Evolutionary conservation across 352 stramenopile species (phyloP).

Genomic region (Phytophthora ramorum): DNA sequence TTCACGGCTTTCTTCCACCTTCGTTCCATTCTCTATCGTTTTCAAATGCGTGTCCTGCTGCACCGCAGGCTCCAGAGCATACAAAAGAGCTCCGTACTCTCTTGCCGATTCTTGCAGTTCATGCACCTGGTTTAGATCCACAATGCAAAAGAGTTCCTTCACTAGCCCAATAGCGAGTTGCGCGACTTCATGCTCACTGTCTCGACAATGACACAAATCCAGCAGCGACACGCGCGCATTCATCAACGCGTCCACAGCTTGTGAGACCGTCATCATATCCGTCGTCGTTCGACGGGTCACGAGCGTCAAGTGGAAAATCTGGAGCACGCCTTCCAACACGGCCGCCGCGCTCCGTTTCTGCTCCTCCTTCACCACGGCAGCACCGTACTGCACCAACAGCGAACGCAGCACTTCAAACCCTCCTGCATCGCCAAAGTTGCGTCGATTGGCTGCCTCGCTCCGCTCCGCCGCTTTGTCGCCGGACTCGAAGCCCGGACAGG

Average conservation of each 20-base stretch:
- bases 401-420: conserved; percentile 76
- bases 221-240: conserved; percentile 75
- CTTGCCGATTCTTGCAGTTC: conserved; percentile 80
- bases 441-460: conserved; percentile 76
- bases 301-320: conserved; percentile 74
- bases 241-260: conserved; percentile 69
- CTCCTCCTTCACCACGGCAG: conserved; percentile 22
- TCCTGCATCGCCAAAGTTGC: conserved; percentile 76
- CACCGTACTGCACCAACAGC: conserved; percentile 71
- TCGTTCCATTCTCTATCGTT: conserved; percentile 18
- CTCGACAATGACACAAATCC: conserved; percentile 63
- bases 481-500: conserved; percentile 56
- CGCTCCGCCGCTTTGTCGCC: conserved; percentile 71
- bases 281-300: conserved; percentile 59
- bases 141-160: conserved; percentile 76
- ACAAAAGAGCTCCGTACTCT: conserved; percentile 80
- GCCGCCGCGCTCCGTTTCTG: conserved; percentile 18
- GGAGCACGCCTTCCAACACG: conserved; percentile 59
- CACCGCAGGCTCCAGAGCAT: conserved; percentile 63
- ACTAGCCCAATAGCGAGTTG: conserved; percentile 71
- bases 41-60: conserved; percentile 31
- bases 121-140: conserved; percentile 79
- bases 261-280: conserved; percentile 60
- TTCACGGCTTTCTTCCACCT: conserved; percentile 9
- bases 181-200: conserved; percentile 48